Evolutionary conservation across 225 moss, liverwort and hornwort genomes (phyloP), one percentile per base, ranked within the genome.

Genomic region (Lunularia cruciata): DNA sequence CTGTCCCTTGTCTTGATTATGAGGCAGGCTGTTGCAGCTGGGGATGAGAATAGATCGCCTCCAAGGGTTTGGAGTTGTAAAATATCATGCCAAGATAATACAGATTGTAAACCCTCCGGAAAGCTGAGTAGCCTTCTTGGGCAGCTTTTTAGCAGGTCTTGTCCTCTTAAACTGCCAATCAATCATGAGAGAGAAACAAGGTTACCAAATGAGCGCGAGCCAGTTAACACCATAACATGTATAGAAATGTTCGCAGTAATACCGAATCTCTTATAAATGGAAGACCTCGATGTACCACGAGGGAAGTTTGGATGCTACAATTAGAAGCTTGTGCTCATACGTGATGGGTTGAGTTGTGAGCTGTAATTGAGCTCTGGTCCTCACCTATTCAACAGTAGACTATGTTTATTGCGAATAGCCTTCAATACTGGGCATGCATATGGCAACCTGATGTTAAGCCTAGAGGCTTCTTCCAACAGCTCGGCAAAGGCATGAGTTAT

Each of bases 1-100:
- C 19, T 43, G 47, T 70, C 45, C 43, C 59, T 22, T 26, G 70
- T 70, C 20, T 31, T 43, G 22, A 57, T 28, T 4, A 45, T 19
- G 43, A 70, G 31, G 70, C 70, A 70, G 5, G 70, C 70, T 6
- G 70, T 70, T n/a, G 70, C 70, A 43, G 70, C 70, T 14, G 70
- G 70, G 7, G 70, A 70, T 14, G 57, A 57, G 38, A 70, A 70
- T 2, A 70, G 39, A 15, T 45, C 57, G 20, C 70, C 70, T 8
- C 45, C 70, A n/a, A 11, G 39, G 23, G 70, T 57, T 39, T 70
- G 70, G 45, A 57, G 45, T 57, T 43, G 27, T 12, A 23, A 30
- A n/a, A 57, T 32, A 15, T 57, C 31, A 11, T 33, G 42, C 70
- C 70, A 70, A 2, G 40, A 9, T 25, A 59, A 43, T 40, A 46